phyloP scores from a whole-genome alignment of 2,329 filamentous ascomycete species.

The Pseudogymnoascus verrucosus region DNA sequence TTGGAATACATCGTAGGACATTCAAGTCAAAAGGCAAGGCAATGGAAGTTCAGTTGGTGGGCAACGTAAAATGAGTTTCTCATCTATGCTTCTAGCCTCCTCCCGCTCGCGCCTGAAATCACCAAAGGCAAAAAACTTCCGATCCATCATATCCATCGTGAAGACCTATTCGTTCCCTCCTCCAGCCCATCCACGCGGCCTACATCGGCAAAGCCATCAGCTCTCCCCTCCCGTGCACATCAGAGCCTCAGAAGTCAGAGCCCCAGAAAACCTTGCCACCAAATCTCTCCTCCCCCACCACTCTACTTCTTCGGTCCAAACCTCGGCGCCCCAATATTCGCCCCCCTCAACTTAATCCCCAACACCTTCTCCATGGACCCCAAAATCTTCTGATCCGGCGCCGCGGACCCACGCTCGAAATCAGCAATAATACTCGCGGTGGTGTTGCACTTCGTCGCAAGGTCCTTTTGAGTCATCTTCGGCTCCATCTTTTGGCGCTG shows the following conservation, averaged over 20 bases:
- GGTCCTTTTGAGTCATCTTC: slow-evolving; percentile 91
- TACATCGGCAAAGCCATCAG: neutral
- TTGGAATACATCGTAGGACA: too few species aligned
- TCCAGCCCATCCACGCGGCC: neutral
- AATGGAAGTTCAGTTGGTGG: neutral
- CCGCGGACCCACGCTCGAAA: slow-evolving; percentile 72
- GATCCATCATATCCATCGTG: neutral
- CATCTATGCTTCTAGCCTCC: neutral
- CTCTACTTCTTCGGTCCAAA: slow-evolving; percentile 61
- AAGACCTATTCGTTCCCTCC: neutral
- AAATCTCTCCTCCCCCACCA: neutral
- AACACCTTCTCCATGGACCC: slow-evolving; percentile 71
- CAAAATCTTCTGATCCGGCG: slow-evolving; percentile 79
- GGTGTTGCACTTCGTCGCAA: slow-evolving; percentile 83
- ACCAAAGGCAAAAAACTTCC: slow-evolving; percentile 1
- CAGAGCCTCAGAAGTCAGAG: neutral
- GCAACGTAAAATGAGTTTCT: neutral
- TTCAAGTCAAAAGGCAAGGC: neutral
- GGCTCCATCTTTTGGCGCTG: slow-evolving; percentile 75
- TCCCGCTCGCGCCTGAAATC: neutral
- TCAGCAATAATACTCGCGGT: slow-evolving; percentile 71
- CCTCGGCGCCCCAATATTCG: slow-evolving; percentile 76
- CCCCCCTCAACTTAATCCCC: slow-evolving; percentile 79
- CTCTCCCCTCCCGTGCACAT: too few species aligned
- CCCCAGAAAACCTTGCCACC: neutral